Evolutionary conservation across 2,329 filamentous ascomycete species (phyloP).

Genomic region (Fusarium fracticaudum): DNA sequence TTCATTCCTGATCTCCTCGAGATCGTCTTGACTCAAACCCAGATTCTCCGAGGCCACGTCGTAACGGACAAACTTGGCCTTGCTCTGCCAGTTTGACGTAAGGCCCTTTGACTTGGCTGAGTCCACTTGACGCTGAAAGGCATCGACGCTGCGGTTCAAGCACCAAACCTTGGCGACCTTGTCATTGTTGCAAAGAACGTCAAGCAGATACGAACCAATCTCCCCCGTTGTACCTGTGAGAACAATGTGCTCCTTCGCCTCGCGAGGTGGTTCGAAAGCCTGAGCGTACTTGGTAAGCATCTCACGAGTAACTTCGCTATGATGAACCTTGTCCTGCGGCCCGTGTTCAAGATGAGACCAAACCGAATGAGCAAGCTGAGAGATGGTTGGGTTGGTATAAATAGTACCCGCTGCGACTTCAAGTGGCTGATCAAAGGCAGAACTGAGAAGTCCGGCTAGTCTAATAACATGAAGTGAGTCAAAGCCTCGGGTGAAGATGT

Average conservation of each 20-base stretch:
- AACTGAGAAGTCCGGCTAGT: not conserved
- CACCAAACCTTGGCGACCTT: not conserved
- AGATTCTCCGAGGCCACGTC: not conserved
- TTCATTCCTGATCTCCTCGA: not conserved
- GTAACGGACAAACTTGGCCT: not conserved
- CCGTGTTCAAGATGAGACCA: not conserved
- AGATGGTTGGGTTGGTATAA: not conserved
- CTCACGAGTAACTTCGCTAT: not conserved
- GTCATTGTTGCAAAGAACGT: not conserved
- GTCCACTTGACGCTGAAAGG: not conserved
- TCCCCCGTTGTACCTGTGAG: not conserved
- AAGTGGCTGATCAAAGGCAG: not conserved
- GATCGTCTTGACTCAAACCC: not conserved
- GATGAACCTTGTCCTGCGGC: not conserved
- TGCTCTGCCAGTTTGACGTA: not conserved
- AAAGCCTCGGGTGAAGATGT: not conserved
- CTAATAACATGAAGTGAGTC: not conserved
- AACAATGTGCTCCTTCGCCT: not conserved
- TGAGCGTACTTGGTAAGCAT: not conserved
- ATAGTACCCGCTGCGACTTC: not conserved
- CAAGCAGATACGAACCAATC: not conserved
- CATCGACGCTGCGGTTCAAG: not conserved
- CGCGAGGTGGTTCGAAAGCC: not conserved
- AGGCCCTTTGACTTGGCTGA: not conserved
- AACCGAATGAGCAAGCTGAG: not conserved